Conservation (phyloP, 805 yeast genomes). For the Yarrowia bubula region DNA sequence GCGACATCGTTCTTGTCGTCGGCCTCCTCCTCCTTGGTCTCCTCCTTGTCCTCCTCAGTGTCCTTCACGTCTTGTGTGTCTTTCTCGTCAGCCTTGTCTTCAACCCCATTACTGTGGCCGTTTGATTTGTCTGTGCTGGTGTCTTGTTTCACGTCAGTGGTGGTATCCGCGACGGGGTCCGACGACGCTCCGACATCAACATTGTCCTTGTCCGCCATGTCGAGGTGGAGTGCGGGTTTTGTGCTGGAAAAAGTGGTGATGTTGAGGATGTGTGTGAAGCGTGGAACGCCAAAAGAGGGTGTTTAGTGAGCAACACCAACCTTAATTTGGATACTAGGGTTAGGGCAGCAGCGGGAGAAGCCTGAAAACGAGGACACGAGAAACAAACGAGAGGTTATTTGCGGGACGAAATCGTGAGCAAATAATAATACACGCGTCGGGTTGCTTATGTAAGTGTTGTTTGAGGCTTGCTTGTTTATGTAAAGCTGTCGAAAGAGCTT, state of each 20-base stretch:
- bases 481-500: too few species aligned
- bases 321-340: background rate
- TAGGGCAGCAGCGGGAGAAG: background rate
- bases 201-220: conserved; percentile 14
- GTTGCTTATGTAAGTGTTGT: too few species aligned
- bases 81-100: background rate
- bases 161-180: background rate
- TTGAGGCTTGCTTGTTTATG: too few species aligned
- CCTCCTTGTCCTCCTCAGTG: background rate
- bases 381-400: background rate
- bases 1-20: background rate
- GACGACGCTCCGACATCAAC: background rate
- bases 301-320: conserved; percentile 21
- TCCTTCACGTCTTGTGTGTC: background rate
- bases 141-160: background rate
- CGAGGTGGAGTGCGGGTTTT: background rate
- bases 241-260: background rate
- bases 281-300: background rate
- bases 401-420: too few species aligned
- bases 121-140: background rate
- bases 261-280: background rate
- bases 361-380: background rate
- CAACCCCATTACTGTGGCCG: background rate
- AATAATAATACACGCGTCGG: too few species aligned
- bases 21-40: background rate